A percentile compares a stretch with the other conserved stretches of the same genome.
These are phyloP conservation scores for Boletus edulis DNA, from an alignment of 768 basidiomycete species.

Conservation along the genomic window DNA sequence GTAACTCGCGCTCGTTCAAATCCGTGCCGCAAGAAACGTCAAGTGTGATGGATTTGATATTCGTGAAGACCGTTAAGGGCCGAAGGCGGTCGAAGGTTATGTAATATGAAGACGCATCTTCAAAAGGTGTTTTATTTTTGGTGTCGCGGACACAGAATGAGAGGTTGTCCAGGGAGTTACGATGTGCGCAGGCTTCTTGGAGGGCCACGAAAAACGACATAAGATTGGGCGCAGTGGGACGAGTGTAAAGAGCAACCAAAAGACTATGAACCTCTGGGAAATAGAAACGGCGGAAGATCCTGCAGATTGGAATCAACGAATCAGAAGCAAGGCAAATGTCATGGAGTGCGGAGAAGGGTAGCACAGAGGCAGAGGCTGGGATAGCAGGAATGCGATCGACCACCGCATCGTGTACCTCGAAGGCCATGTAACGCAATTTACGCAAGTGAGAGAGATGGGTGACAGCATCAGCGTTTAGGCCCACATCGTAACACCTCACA, in stretches of 20 bases:
- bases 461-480: not conserved
- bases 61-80: slow-evolving; percentile 3
- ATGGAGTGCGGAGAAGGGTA: slow-evolving; percentile 4
- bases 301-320: not conserved
- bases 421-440: not conserved
- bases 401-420: not conserved
- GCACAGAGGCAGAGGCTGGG: not conserved
- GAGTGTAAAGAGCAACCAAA: not conserved
- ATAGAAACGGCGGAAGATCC: not conserved
- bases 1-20: slow-evolving; percentile 4
- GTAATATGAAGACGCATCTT: not conserved
- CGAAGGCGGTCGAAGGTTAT: slow-evolving; percentile 1
- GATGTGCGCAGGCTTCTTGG: not conserved
- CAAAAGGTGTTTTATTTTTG: not conserved
- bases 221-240: not conserved
- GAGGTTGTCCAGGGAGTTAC: not conserved
- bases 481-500: not conserved
- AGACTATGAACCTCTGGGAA: not conserved
- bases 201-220: slow-evolving; percentile 2
- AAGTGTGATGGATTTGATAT: slow-evolving; percentile 4
- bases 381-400: not conserved
- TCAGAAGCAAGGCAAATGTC: not conserved
- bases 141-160: not conserved
- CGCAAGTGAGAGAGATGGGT: slow-evolving; percentile 1
- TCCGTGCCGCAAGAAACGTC: not conserved